These are phyloP conservation scores for Aspergillus sp. DNA, from an alignment of 2,329 filamentous ascomycete species.

Conservation along the genomic window DNA sequence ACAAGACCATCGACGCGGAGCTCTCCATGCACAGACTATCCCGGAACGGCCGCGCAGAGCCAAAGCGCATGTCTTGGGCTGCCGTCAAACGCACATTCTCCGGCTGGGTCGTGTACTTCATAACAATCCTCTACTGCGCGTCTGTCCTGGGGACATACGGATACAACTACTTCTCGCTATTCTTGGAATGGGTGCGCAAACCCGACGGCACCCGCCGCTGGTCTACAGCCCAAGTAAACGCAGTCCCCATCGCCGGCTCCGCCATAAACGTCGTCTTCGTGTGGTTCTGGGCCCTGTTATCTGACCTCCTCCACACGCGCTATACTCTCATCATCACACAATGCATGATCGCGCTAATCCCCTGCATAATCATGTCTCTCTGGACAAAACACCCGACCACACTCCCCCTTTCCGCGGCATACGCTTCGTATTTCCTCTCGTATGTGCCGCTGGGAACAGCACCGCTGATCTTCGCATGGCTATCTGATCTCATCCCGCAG, in stretches of 20 bases:
- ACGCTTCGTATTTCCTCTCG: constrained; percentile 48
- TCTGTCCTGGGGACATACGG: constrained; percentile 44
- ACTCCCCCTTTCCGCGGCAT: constrained; percentile 42
- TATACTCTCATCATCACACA: constrained; percentile 48
- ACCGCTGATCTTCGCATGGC: constrained; percentile 48
- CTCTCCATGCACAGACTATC: constrained; percentile 40
- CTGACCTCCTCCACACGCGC: constrained; percentile 44
- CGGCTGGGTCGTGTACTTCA: constrained; percentile 42
- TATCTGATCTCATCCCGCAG: constrained; percentile 46
- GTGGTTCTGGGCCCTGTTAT: constrained; percentile 50
- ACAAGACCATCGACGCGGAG: constrained; percentile 32
- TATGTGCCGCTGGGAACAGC: constrained; percentile 46
- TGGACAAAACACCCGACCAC: constrained; percentile 44
- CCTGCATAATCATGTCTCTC: constrained; percentile 48
- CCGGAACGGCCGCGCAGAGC: constrained; percentile 41
- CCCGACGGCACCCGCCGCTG: constrained; percentile 39
- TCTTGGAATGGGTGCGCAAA: constrained; percentile 17
- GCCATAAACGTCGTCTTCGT: constrained; percentile 47
- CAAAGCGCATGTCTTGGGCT: constrained; percentile 41
- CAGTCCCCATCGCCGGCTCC: constrained; percentile 44
- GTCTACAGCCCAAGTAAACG: constrained; percentile 42
- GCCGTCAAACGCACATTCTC: constrained; percentile 39
- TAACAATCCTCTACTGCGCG: constrained; percentile 40
- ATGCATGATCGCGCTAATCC: constrained; percentile 42
- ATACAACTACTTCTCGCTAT: constrained; percentile 26